A percentile compares a stretch with the other conserved stretches of the same genome.
phyloP scores from a whole-genome alignment of 140 eudicot genomes.

The Erigeron philadelphicus region DNA sequence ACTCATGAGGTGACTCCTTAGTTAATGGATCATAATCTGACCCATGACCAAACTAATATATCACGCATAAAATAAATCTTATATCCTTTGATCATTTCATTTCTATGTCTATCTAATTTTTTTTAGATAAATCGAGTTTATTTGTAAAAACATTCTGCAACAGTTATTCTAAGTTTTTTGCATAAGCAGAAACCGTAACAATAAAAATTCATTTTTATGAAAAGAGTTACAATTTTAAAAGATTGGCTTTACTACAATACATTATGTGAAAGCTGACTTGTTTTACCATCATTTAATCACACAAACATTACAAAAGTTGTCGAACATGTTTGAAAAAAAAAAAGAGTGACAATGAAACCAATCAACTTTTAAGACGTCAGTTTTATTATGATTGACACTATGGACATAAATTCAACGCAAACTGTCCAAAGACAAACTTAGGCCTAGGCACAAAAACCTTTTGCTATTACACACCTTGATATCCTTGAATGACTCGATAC shows the following conservation, averaged over 20 bases:
- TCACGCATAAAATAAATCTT: background rate
- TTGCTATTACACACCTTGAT: slow-evolving; percentile 13
- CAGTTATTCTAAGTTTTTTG: no score
- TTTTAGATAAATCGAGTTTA: no score
- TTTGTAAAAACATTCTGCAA: no score
- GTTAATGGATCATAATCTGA: background rate
- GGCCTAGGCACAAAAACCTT: background rate
- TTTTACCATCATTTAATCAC: background rate
- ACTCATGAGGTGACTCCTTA: no score
- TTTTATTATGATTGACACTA: background rate
- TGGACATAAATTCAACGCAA: slow-evolving; percentile 10
- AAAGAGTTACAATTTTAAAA: background rate
- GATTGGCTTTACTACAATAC: background rate
- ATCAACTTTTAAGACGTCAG: slow-evolving; percentile 1
- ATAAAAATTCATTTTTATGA: background rate
- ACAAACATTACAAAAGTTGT: background rate
- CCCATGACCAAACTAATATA: background rate
- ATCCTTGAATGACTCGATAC: slow-evolving; percentile 10
- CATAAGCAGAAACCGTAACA: no score
- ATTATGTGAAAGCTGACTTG: background rate
- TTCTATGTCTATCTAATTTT: no score
- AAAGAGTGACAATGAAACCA: slow-evolving; percentile 18
- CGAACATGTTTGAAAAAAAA: background rate
- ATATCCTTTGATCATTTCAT: no score
- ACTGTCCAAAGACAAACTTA: background rate